Conservation (phyloP, 1,284 basidiomycete species). For the Puccinia polysora region DNA sequence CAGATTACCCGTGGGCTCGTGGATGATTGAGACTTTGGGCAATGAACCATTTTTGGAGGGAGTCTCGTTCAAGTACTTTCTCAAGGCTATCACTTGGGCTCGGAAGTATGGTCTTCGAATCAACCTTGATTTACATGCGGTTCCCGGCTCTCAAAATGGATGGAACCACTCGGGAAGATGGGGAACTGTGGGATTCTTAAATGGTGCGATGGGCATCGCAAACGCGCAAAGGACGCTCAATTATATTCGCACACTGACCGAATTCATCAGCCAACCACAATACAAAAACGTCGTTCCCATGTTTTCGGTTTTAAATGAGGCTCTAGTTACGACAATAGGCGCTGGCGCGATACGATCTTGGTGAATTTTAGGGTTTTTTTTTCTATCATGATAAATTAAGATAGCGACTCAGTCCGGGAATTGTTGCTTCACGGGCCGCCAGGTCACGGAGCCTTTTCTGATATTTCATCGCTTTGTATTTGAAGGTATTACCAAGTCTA, state of each 20-base stretch:
- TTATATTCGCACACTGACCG: conserved; percentile 50
- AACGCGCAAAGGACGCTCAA: conserved; percentile 52
- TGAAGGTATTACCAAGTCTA: conserved; percentile 70
- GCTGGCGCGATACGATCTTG: conserved; percentile 23
- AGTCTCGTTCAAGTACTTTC: conserved; percentile 72
- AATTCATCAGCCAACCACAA: conserved; percentile 52
- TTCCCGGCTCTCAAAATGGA: conserved; percentile 64
- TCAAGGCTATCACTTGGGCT: conserved; percentile 72
- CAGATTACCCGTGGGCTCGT: conserved; percentile 58
- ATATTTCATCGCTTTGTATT: conserved; percentile 45
- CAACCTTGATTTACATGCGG: conserved; percentile 75
- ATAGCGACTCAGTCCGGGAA: background rate
- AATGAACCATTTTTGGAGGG: conserved; percentile 75
- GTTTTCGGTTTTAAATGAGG: conserved; percentile 49
- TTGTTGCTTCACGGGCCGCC: too few relatives aligned
- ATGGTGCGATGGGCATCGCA: conserved; percentile 63
- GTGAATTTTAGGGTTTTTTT: background rate
- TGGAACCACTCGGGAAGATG: conserved; percentile 42
- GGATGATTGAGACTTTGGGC: conserved; percentile 72
- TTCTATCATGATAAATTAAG: background rate
- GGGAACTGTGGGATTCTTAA: conserved; percentile 57
- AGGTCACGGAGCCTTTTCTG: conserved; percentile 34
- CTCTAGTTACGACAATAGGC: conserved; percentile 46
- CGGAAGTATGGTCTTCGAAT: conserved; percentile 83
- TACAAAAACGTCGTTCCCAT: conserved; percentile 50